These are phyloP conservation scores for Lipomyces orientalis DNA, from an alignment of 805 yeast species.

Conservation along the genomic window DNA sequence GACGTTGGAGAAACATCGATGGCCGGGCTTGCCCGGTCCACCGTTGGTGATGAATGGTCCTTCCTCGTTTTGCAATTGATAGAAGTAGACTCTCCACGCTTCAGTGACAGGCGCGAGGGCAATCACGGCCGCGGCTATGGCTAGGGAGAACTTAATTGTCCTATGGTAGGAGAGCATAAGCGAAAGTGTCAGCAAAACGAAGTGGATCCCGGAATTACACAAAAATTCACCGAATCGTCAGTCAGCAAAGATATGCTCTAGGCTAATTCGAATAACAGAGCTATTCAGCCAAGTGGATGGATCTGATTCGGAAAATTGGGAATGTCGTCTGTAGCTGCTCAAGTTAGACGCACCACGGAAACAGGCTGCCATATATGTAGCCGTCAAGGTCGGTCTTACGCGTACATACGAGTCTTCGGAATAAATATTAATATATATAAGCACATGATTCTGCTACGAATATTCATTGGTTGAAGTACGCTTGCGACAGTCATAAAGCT, in stretches of 20 bases:
- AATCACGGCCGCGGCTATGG: not conserved
- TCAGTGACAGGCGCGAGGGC: not conserved
- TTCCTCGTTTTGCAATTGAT: not conserved
- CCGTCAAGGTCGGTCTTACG: slow-evolving; percentile 2
- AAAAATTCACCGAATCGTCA: too few relatives aligned
- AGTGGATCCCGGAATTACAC: not conserved
- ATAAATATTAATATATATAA: too few relatives aligned
- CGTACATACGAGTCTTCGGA: not conserved
- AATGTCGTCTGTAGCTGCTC: too few relatives aligned
- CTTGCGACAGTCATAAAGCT: not conserved
- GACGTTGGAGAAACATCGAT: not conserved
- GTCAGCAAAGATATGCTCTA: too few relatives aligned
- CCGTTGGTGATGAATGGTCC: not conserved
- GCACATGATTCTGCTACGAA: not conserved
- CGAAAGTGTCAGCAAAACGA: not conserved
- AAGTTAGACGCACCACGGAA: not conserved
- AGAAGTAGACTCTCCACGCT: slow-evolving; percentile 1
- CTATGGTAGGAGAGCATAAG: not conserved
- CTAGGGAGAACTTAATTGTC: not conserved
- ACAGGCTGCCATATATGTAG: not conserved
- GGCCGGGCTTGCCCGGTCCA: not conserved
- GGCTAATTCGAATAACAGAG: not conserved
- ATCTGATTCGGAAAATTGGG: too few relatives aligned
- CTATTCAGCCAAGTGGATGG: not conserved
- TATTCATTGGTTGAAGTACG: not conserved